A percentile compares a stretch with the other conserved stretches of the same genome.
Evolutionary conservation across 495 filamentous ascomycete genomes (phyloP).

Genomic region (Hyaloscypha hepaticicola): DNA sequence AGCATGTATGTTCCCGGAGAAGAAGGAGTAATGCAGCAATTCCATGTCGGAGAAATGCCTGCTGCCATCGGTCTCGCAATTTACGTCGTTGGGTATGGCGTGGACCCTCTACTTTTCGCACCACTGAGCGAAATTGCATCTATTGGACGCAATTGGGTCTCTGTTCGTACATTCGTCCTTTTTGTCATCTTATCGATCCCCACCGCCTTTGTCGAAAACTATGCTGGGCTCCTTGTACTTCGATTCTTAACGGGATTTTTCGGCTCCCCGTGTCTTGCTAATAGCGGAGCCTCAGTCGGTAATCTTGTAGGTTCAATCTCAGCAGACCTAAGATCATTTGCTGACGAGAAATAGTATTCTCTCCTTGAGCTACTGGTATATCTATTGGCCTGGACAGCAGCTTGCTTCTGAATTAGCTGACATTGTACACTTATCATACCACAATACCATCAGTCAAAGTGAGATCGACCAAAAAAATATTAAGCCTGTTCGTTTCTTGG

Average conservation of each 20-base stretch:
- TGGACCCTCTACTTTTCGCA: slow-evolving; percentile 44
- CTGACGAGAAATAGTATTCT: slow-evolving; percentile 43
- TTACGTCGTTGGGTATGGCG: slow-evolving; percentile 45
- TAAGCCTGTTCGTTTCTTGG: too few relatives aligned
- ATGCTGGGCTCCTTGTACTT: slow-evolving; percentile 64
- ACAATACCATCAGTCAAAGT: too few relatives aligned
- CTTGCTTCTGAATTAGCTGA: slow-evolving; percentile 39
- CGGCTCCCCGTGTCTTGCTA: slow-evolving; percentile 69
- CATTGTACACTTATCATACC: too few relatives aligned
- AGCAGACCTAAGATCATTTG: not conserved
- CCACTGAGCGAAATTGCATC: slow-evolving; percentile 61
- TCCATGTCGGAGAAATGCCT: slow-evolving; percentile 50
- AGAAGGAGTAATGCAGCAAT: slow-evolving; percentile 44
- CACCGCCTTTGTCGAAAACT: slow-evolving; percentile 68
- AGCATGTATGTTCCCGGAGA: slow-evolving; percentile 47
- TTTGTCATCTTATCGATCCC: slow-evolving; percentile 74
- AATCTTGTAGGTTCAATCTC: slow-evolving; percentile 47
- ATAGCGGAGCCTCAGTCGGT: slow-evolving; percentile 71
- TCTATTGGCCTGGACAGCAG: slow-evolving; percentile 54
- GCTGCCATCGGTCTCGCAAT: slow-evolving; percentile 51
- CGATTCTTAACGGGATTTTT: slow-evolving; percentile 74
- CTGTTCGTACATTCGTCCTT: slow-evolving; percentile 63
- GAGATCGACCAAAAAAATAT: too few relatives aligned
- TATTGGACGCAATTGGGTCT: slow-evolving; percentile 59
- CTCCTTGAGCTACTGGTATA: slow-evolving; percentile 66